Evolutionary conservation across 345 rosid species (phyloP).

Genomic region (Hibiscus trionum): DNA sequence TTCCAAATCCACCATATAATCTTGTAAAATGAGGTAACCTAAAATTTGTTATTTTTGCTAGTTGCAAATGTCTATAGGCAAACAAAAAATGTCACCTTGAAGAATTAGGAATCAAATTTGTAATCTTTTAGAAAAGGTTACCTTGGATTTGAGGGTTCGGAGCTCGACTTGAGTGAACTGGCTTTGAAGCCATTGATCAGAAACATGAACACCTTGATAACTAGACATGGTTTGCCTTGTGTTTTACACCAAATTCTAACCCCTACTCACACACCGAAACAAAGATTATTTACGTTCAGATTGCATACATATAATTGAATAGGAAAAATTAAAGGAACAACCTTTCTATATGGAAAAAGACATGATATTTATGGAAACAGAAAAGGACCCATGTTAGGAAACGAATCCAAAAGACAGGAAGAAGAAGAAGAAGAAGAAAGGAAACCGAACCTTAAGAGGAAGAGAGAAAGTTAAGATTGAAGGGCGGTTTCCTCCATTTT

Average conservation of each 20-base stretch:
- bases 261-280: not conserved
- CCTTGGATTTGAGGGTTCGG: slow-evolving; percentile 85
- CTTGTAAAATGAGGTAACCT: no score
- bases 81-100: slow-evolving; percentile 34
- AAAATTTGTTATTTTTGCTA: no score
- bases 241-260: slow-evolving; percentile 1
- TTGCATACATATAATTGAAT: not conserved
- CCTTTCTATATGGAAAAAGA: not conserved
- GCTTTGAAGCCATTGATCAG: slow-evolving; percentile 93
- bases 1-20: no score
- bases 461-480: not conserved
- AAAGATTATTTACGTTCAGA: not conserved
- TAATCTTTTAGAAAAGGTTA: slow-evolving; percentile 14
- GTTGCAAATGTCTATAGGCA: no score
- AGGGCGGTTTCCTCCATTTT: not conserved
- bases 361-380: not conserved
- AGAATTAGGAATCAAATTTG: no score
- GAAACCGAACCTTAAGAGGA: not conserved
- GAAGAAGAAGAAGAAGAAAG: not conserved
- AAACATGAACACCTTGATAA: slow-evolving; percentile 81
- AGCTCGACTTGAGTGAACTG: slow-evolving; percentile 99
- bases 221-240: slow-evolving; percentile 39
- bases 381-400: not conserved
- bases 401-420: not conserved
- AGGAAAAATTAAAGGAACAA: not conserved